Conservation (phyloP, 805 yeast genomes). For the Ogataea parapolymorpha region DNA sequence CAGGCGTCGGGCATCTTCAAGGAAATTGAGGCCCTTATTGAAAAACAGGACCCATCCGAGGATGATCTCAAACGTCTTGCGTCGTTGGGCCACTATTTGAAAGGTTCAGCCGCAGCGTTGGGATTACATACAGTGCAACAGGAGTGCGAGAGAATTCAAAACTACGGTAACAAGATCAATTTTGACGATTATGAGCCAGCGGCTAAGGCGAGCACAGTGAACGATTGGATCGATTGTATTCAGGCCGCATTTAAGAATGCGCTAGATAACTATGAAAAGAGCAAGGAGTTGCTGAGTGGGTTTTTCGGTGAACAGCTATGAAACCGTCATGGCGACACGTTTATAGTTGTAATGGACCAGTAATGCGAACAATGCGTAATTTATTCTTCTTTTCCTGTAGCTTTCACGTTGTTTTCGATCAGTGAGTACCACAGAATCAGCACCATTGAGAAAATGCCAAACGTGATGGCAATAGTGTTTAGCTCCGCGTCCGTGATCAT, state of each 20-base stretch:
- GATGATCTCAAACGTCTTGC: conserved; percentile 57
- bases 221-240: conserved; percentile 40
- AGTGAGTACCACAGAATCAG: conserved; percentile 69
- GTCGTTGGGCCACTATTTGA: conserved; percentile 83
- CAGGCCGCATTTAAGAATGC: conserved; percentile 53
- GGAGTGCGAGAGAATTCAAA: conserved; percentile 92
- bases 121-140: conserved; percentile 80
- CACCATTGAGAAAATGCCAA: conserved; percentile 70
- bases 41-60: conserved; percentile 24
- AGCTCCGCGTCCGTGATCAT: conserved; percentile 88
- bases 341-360: not conserved
- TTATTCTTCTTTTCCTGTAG: conserved; percentile 6
- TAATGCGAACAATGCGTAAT: not conserved
- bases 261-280: conserved; percentile 45
- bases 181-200: conserved; percentile 27
- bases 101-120: conserved; percentile 93
- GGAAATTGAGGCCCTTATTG: conserved; percentile 60
- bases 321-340: not conserved
- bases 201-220: conserved; percentile 32
- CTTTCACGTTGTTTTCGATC: conserved; percentile 27
- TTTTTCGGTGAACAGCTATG: conserved; percentile 42
- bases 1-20: conserved; percentile 81
- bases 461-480: conserved; percentile 64
- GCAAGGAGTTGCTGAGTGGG: conserved; percentile 48
- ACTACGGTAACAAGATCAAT: conserved; percentile 59